phyloP scores from a whole-genome alignment of 805 yeast species.

The Starmerella sirachaensis region DNA sequence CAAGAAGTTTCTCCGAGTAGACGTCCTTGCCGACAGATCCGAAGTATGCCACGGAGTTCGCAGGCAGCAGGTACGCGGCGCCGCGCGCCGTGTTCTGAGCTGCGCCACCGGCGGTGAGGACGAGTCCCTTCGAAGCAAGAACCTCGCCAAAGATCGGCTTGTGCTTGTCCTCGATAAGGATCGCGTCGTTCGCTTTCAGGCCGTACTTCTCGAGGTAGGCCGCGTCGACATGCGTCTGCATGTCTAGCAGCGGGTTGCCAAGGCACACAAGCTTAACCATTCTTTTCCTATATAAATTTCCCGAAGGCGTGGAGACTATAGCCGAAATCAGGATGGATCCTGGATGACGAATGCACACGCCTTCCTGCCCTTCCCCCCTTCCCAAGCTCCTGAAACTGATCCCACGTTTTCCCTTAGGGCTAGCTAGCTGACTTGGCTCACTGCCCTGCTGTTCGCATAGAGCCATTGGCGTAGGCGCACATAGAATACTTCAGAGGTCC shows the following conservation, averaged over 20 bases:
- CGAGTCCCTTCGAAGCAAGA: slow-evolving; percentile 45
- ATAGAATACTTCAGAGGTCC: too few relatives aligned
- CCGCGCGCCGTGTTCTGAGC: slow-evolving; percentile 99
- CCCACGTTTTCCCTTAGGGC: too few relatives aligned
- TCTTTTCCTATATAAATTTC: too few relatives aligned
- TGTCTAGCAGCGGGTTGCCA: slow-evolving; percentile 85
- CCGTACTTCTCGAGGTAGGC: slow-evolving; percentile 68
- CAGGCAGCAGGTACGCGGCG: slow-evolving; percentile 84
- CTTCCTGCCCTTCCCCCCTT: too few relatives aligned
- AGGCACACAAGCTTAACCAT: slow-evolving; percentile 63
- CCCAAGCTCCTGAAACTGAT: too few relatives aligned
- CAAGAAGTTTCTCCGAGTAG: slow-evolving; percentile 64
- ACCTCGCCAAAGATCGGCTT: slow-evolving; percentile 77
- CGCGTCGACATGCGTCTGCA: slow-evolving; percentile 58
- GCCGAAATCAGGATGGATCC: too few relatives aligned
- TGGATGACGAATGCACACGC: too few relatives aligned
- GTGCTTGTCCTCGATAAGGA: slow-evolving; percentile 72
- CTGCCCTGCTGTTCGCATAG: too few relatives aligned
- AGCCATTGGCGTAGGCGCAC: too few relatives aligned
- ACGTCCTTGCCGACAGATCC: slow-evolving; percentile 94
- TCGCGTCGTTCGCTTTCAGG: slow-evolving; percentile 87
- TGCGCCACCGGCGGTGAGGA: slow-evolving; percentile 94
- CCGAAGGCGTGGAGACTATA: too few relatives aligned
- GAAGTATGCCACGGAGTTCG: slow-evolving; percentile 73
- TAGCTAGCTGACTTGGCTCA: too few relatives aligned